phyloP scores from a whole-genome alignment of 176 grass and related monocot species.

The Carex kokanica region DNA sequence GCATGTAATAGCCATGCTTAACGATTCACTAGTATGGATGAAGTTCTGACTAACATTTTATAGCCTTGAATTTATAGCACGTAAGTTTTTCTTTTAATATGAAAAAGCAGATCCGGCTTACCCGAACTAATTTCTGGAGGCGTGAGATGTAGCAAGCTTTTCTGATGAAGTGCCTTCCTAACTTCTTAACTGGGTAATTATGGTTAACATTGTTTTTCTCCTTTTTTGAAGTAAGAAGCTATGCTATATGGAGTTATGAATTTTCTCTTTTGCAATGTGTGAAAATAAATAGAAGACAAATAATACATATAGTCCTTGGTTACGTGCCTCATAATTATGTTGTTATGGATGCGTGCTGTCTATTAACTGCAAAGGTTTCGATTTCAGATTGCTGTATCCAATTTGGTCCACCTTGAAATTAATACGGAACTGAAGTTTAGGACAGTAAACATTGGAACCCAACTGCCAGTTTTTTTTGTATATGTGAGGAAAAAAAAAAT shows the following conservation, averaged over 20 bases:
- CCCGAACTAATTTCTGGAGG: slow-evolving; percentile 34
- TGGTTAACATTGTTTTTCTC: neutral
- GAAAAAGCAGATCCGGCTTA: slow-evolving; percentile 49
- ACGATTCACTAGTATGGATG: neutral
- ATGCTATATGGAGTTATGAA: too few relatives aligned
- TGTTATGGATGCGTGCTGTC: too few relatives aligned
- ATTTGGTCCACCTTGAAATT: too few relatives aligned
- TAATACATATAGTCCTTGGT: too few relatives aligned
- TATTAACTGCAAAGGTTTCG: too few relatives aligned
- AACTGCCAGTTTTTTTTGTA: neutral
- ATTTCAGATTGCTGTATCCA: too few relatives aligned
- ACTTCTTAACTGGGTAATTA: slow-evolving; percentile 23
- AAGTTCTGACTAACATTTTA: neutral
- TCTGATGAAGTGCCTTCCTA: slow-evolving; percentile 4
- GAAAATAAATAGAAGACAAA: neutral
- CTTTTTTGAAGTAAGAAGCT: neutral
- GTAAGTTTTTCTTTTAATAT: neutral
- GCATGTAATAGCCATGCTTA: neutral
- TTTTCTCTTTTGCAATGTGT: neutral
- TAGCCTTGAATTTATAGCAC: neutral
- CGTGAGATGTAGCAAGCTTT: slow-evolving; percentile 2
- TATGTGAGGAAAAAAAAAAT: neutral
- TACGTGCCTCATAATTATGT: too few relatives aligned
- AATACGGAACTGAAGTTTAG: neutral
- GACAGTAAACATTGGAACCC: neutral